Evolutionary conservation across 2,329 filamentous ascomycete species (phyloP), one percentile per base, ranked within the genome.

Genomic region (Cladobotryum mycophilum): DNA sequence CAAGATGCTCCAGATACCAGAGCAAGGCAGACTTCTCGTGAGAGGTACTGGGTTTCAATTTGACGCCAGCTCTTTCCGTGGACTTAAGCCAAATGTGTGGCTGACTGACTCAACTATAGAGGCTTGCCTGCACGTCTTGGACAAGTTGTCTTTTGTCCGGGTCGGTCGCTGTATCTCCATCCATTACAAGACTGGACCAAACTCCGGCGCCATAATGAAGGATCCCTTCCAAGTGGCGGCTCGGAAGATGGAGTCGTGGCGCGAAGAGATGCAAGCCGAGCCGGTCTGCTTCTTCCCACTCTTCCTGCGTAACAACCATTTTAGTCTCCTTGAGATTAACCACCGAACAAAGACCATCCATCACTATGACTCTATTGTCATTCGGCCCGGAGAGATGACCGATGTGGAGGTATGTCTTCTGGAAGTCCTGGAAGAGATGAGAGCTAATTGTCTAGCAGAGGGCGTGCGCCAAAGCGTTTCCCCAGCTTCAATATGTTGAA

Each of bases 261-360:
- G 25, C 17, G 41, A 33, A 45, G n/a, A 38, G 17, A 15, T 35
- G 40, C n/a, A 9, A 41, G 11, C 17, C 9, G 30, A 11, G 11
- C 42, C 44, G 15, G 34, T 50, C 13, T 49, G 47, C 44, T 36
- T 53, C 33, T 53, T 53, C 17, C 47, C 44, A 20, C 44, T 53
- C 7, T 47, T 50, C 13, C 22, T 20, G n/a, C 30, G 37, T 12
- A 18, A 47, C 12, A 53, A 49, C 40, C 40, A 53, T 20, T 53
- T 53, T 22, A 53, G 42, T 42, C 47, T 53, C 33, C 40, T 53
- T 33, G 34, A 53, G 34, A 47, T 53, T 44, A 47, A 53, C 37
- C 8, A 46, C 20, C 41, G 12, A 41, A 34, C 42, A 42, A 35
- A 20, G 11, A 40, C 5, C 17, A 43, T 53, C 18, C 47, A 49